These are phyloP conservation scores for Fusarium praegraminearum DNA, from an alignment of 2,329 filamentous ascomycete species.

Conservation along the genomic window DNA sequence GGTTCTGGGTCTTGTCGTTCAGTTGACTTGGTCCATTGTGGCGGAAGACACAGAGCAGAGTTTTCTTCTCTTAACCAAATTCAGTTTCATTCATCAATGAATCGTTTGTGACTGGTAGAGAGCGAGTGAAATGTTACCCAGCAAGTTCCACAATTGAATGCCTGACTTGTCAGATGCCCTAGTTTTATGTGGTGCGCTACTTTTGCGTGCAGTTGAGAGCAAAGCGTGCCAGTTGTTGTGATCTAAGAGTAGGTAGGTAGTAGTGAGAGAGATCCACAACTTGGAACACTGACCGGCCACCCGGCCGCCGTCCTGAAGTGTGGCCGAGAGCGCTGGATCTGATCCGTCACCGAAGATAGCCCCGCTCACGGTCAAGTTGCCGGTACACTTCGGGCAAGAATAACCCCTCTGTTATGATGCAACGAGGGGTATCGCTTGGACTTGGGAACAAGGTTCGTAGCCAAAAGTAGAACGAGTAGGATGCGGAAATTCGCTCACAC, in stretches of 20 bases:
- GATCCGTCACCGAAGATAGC: conserved; percentile 39
- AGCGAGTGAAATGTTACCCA: not conserved
- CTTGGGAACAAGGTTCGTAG: conserved; percentile 26
- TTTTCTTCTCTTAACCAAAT: conserved; percentile 15
- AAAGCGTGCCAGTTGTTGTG: conserved; percentile 2
- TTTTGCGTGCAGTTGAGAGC: conserved; percentile 10
- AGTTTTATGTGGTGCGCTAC: conserved; percentile 22
- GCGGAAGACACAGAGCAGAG: conserved; percentile 4
- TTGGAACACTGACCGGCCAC: conserved; percentile 18
- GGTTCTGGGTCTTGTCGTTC: conserved; percentile 1
- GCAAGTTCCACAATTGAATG: conserved; percentile 33
- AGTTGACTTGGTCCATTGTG: conserved; percentile 4
- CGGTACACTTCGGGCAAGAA: conserved; percentile 19
- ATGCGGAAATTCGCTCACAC: conserved; percentile 34
- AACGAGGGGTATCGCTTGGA: conserved; percentile 8
- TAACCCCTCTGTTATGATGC: conserved; percentile 15
- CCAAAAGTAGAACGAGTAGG: conserved; percentile 25
- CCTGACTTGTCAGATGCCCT: conserved; percentile 14
- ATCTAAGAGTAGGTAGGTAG: conserved; percentile 22
- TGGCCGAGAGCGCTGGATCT: conserved; percentile 26
- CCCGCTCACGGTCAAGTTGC: conserved; percentile 30
- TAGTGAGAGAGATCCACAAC: conserved; percentile 19
- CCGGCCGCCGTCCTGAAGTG: conserved; percentile 8
- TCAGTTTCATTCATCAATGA: conserved; percentile 1
- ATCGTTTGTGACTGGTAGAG: conserved; percentile 21